Conservation (phyloP, 2,329 filamentous ascomycete genomes). For the Ceratocystis albifundus region DNA sequence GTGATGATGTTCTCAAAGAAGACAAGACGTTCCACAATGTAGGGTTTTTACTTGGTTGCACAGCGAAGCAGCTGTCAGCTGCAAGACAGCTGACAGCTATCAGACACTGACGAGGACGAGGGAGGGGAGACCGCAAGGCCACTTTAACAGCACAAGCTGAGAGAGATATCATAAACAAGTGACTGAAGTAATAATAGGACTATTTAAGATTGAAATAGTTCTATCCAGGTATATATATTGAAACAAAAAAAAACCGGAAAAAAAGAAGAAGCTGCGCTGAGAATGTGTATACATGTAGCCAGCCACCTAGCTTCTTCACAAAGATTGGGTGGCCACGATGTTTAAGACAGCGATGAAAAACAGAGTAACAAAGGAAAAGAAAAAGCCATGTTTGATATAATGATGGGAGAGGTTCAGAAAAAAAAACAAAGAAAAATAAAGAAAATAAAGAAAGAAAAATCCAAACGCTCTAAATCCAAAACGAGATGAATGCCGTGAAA, state of each 20-base stretch:
- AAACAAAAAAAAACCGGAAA: background rate
- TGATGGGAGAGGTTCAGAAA: background rate
- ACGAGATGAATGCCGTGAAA: constrained; percentile 7
- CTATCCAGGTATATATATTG: background rate
- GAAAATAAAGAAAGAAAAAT: constrained; percentile 6
- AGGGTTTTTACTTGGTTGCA: constrained; percentile 1
- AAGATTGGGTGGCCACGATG: background rate
- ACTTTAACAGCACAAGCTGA: background rate
- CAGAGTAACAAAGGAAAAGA: background rate
- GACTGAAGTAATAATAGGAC: background rate
- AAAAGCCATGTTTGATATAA: background rate
- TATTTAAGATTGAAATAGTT: background rate
- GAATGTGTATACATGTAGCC: background rate
- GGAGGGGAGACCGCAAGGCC: background rate
- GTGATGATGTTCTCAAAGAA: background rate
- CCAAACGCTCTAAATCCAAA: constrained; percentile 1
- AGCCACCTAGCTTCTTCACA: constrained; percentile 14
- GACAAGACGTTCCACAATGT: background rate
- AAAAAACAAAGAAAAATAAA: background rate
- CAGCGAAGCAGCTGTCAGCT: background rate
- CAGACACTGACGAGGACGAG: background rate
- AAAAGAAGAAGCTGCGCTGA: background rate
- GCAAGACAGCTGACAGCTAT: background rate
- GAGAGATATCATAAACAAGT: no score
- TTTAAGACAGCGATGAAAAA: background rate